phyloP scores from a whole-genome alignment of 805 yeast species.

The Ogataea zsoltii region DNA sequence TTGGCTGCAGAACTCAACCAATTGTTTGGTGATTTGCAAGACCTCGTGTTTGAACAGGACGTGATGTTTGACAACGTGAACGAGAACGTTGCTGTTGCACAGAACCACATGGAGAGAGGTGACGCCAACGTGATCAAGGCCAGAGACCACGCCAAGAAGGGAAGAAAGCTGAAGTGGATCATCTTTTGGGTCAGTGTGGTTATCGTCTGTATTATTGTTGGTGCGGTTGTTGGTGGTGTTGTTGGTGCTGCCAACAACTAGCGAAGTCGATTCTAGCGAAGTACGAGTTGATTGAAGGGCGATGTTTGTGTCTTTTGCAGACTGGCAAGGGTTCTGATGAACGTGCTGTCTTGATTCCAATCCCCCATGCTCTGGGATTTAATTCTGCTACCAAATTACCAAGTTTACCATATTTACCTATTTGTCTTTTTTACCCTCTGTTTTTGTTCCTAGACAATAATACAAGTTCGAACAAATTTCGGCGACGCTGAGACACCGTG shows the following conservation, averaged over 20 bases:
- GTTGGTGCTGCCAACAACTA: constrained; percentile 33
- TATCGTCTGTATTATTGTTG: constrained; percentile 63
- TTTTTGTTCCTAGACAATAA: not conserved
- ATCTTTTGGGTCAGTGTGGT: constrained; percentile 65
- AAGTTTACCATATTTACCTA: not conserved
- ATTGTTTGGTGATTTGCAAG: constrained; percentile 94
- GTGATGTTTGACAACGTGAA: constrained; percentile 81
- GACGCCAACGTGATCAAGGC: constrained; percentile 93
- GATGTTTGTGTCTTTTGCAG: no score
- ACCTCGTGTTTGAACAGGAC: constrained; percentile 93
- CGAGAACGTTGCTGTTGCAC: constrained; percentile 78
- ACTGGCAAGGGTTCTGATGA: no score
- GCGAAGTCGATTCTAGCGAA: not conserved
- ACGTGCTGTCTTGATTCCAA: not conserved
- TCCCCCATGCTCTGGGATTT: no score
- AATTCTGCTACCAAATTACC: not conserved
- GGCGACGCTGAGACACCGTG: no score
- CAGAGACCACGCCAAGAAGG: constrained; percentile 80
- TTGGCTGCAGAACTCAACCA: constrained; percentile 95
- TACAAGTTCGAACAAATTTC: no score
- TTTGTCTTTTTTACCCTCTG: not conserved
- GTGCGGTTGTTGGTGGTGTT: constrained; percentile 65
- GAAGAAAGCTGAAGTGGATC: constrained; percentile 90
- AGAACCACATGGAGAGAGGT: constrained; percentile 89
- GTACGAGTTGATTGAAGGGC: not conserved